Base-by-base conservation (phyloP, 495 filamentous ascomycete genomes). In the Parathielavia appendiculata region DNA sequence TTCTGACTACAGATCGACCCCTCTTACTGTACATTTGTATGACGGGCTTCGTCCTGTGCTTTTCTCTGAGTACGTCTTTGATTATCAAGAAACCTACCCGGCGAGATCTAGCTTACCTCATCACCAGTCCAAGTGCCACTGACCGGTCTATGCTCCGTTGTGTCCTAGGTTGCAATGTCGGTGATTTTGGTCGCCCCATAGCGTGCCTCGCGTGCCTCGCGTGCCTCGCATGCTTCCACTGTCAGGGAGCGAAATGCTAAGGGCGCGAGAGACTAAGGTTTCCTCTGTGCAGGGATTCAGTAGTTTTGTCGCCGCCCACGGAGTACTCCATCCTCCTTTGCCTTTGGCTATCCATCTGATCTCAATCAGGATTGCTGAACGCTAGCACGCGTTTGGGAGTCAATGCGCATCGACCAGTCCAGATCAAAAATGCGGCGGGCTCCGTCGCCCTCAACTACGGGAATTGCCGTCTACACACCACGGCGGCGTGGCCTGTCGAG, bases 11-110 rank as follows among this genome's bases (percentile, higher is more conserved):
- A 40, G 19, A 26, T 40, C 12, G 32, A 14, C 26, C 47, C 49
- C 22, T 51, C 48, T 53, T 23, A 54, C 26, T 61, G 59, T 61
- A 57, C 41, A 19, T 43, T 32, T 47, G 38, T 43, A 54, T 54
- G 51, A 22, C 51, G 39, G 23, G 23, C 38, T 44, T 54, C 43
- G 51, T 44, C 51, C 17, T 3, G 53, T 30, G 34, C 1, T 16
- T 47, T 38, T 17, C 14, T 13, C 30, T n/a, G n/a, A 20, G 30
- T 23, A 47, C 23, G 19, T 56, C 17, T 46, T 54, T 56, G 53
- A 45, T 54, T 39, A 13, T 23, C 2, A 55, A 38, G 47, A n/a
- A n/a, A n/a, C n/a, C n/a, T n/a, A n/a, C n/a, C n/a, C n/a, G n/a
- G n/a, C n/a, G n/a, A n/a, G 14, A 48, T 43, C 14, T 32, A 52